phyloP scores from a whole-genome alignment of 2,329 filamentous ascomycete species.

The Calonectria crousiana region DNA sequence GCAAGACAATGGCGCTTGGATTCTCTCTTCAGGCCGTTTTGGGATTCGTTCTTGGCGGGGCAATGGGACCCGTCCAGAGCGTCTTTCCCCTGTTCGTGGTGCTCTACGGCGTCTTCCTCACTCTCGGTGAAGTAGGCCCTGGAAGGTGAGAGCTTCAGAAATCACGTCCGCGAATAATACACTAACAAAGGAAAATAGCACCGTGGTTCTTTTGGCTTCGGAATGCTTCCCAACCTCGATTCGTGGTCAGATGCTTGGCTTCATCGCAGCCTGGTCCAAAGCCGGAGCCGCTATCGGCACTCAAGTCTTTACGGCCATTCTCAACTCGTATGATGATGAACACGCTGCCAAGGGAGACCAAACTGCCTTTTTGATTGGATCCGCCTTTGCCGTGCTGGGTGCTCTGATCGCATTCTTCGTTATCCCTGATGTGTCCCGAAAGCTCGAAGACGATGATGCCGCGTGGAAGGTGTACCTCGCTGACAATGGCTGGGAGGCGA shows the following conservation, averaged over 20 bases:
- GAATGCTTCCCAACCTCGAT: constrained; percentile 65
- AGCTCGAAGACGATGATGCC: constrained; percentile 45
- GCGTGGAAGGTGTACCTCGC: constrained; percentile 47
- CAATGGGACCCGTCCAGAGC: constrained; percentile 56
- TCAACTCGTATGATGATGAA: constrained; percentile 55
- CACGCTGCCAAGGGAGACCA: constrained; percentile 58
- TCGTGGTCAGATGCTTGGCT: constrained; percentile 62
- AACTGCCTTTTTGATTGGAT: constrained; percentile 63
- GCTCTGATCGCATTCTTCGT: constrained; percentile 44
- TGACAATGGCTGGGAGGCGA: constrained; percentile 45
- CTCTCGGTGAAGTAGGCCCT: constrained; percentile 63
- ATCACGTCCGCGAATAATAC: background rate
- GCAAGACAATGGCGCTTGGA: constrained; percentile 63
- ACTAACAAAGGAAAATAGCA: constrained; percentile 38
- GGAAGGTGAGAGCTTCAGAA: constrained; percentile 49
- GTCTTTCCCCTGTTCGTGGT: constrained; percentile 64
- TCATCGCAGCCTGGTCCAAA: constrained; percentile 61
- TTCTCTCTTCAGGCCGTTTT: constrained; percentile 59
- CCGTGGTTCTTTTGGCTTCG: constrained; percentile 54
- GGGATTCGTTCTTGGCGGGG: constrained; percentile 63
- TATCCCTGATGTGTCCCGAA: constrained; percentile 42
- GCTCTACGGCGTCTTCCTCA: constrained; percentile 63
- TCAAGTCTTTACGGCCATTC: constrained; percentile 64
- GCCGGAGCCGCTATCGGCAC: constrained; percentile 64
- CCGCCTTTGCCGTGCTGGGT: constrained; percentile 61